Evolutionary conservation across 2,329 filamentous ascomycete species (phyloP).

Genomic region (Monosporascus sp.): DNA sequence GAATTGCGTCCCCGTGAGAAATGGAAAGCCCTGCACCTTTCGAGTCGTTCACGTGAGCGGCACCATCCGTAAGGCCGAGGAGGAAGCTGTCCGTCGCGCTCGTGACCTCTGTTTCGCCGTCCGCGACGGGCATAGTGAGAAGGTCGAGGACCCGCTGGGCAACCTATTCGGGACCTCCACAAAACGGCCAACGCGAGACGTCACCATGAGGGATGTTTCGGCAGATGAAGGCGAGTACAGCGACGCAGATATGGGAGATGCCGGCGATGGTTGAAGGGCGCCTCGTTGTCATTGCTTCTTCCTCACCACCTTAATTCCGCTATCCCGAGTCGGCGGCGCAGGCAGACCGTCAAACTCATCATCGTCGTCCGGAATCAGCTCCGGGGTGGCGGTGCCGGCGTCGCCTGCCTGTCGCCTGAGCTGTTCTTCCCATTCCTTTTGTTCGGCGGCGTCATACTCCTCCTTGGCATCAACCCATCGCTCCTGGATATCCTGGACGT

Average conservation of each 20-base stretch:
- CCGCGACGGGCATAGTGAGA: slow-evolving; percentile 37
- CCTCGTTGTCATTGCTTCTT: slow-evolving; percentile 48
- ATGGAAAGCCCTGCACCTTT: slow-evolving; percentile 66
- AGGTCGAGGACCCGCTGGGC: slow-evolving; percentile 25
- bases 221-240: slow-evolving; percentile 42
- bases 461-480: slow-evolving; percentile 90
- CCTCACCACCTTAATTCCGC: slow-evolving; percentile 67
- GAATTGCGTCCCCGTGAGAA: slow-evolving; percentile 58
- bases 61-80: slow-evolving; percentile 87
- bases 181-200: slow-evolving; percentile 15
- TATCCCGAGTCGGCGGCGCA: slow-evolving; percentile 43
- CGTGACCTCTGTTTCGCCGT: slow-evolving; percentile 66
- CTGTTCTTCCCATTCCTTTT: slow-evolving; percentile 70
- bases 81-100: slow-evolving; percentile 79
- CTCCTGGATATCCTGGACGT: slow-evolving; percentile 87
- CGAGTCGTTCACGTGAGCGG: slow-evolving; percentile 83
- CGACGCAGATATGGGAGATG: slow-evolving; percentile 28
- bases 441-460: slow-evolving; percentile 77
- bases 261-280: slow-evolving; percentile 23
- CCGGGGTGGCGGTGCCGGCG: slow-evolving; percentile 28
- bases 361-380: slow-evolving; percentile 29
- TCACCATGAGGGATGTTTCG: slow-evolving; percentile 30
- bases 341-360: slow-evolving; percentile 48
- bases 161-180: slow-evolving; percentile 31
- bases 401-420: slow-evolving; percentile 43